Conservation (phyloP, 176 grass and related monocot species). For the Coix lacrymajobi region DNA sequence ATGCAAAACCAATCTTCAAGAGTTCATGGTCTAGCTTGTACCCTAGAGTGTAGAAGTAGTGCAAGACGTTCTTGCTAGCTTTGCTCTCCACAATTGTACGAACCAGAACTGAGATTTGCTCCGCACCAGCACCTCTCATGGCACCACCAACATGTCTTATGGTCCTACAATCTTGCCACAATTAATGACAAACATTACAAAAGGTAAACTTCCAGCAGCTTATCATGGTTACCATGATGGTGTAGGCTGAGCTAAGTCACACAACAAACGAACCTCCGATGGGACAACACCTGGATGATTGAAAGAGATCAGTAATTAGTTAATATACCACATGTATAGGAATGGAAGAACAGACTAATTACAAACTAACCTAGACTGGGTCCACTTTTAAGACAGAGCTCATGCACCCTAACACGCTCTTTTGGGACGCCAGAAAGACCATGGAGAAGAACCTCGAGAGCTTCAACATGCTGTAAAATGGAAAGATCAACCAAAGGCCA, state of each 20-base stretch:
- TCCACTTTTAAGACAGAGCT: constrained; percentile 84
- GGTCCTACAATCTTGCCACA: constrained; percentile 34
- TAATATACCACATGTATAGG: constrained; percentile 15
- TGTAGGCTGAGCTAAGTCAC: constrained; percentile 74
- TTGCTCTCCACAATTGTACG: constrained; percentile 69
- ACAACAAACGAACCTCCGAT: constrained; percentile 70
- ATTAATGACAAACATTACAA: neutral
- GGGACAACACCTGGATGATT: constrained; percentile 50
- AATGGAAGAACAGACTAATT: neutral
- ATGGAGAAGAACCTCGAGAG: constrained; percentile 80
- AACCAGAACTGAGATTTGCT: constrained; percentile 87
- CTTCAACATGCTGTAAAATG: constrained; percentile 81
- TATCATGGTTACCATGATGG: constrained; percentile 62
- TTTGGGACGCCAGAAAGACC: constrained; percentile 83
- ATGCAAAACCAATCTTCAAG: constrained; percentile 82
- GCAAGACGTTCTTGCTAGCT: constrained; percentile 78
- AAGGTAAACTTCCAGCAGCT: neutral
- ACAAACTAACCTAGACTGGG: constrained; percentile 60
- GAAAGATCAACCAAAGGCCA: neutral
- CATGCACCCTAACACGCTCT: constrained; percentile 80
- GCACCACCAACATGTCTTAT: constrained; percentile 80
- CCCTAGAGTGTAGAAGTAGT: constrained; percentile 79
- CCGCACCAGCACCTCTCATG: constrained; percentile 81
- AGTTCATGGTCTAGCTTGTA: constrained; percentile 95
- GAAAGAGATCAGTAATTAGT: constrained; percentile 1